A percentile compares a stretch with the other conserved stretches of the same genome.
Evolutionary conservation across 2,329 filamentous ascomycete species (phyloP).

Genomic region (Apiospora hydei): DNA sequence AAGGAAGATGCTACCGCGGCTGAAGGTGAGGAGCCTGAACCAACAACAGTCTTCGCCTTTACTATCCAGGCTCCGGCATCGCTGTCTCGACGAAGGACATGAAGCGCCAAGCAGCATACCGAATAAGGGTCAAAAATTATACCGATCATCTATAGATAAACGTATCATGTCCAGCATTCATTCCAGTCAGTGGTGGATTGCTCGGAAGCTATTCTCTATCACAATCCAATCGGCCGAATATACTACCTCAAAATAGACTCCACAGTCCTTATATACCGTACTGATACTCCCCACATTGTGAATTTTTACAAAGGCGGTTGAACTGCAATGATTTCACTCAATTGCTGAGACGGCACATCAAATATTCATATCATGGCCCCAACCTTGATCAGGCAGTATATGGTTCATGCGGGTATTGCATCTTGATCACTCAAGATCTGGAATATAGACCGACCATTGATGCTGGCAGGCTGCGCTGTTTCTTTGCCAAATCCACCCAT

Average conservation of each 20-base stretch:
- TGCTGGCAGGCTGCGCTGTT: background rate
- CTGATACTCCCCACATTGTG: background rate
- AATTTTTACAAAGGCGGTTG: background rate
- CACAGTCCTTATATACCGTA: background rate
- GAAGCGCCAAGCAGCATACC: background rate
- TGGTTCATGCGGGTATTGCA: background rate
- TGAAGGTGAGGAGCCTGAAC: conserved; percentile 23
- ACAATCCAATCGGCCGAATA: background rate
- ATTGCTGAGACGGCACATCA: background rate
- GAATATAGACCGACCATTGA: background rate
- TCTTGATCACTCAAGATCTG: background rate
- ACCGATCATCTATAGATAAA: background rate
- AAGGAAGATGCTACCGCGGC: conserved; percentile 35
- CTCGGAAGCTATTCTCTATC: background rate
- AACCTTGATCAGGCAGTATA: background rate
- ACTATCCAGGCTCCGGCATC: conserved; percentile 39
- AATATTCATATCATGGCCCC: no score
- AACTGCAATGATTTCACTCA: background rate
- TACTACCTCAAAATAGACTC: background rate
- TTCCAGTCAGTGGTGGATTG: no score
- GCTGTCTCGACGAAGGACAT: conserved; percentile 21
- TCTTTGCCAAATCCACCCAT: background rate
- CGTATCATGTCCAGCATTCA: background rate
- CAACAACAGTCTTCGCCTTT: conserved; percentile 37
- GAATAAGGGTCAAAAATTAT: background rate